A percentile compares a stretch with the other conserved stretches of the same genome.
phyloP scores from a whole-genome alignment of 2,329 filamentous ascomycete species.

The Tolypocladium inflatum region DNA sequence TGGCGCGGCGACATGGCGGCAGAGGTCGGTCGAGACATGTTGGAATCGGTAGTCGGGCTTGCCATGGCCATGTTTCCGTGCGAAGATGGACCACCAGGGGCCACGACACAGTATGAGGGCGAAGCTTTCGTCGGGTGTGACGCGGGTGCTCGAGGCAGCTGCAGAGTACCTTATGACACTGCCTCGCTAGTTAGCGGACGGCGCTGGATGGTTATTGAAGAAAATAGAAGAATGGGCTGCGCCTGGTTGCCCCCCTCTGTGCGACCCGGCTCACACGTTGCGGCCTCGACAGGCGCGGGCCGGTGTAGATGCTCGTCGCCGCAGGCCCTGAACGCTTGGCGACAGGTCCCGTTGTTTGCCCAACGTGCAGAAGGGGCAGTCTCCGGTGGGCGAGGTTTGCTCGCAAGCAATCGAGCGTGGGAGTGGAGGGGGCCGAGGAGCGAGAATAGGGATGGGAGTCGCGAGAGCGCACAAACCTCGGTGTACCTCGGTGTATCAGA shows the following conservation, averaged over 20 bases:
- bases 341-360: neutral
- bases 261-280: neutral
- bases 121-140: neutral
- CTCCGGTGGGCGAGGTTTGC: neutral
- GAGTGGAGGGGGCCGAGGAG: neutral
- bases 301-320: neutral
- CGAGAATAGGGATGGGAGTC: neutral
- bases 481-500: neutral
- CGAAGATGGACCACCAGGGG: neutral
- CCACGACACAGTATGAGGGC: neutral
- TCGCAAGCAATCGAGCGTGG: neutral
- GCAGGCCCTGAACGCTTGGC: neutral
- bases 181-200: neutral
- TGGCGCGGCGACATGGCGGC: conserved; percentile 22
- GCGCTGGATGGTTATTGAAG: neutral
- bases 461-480: neutral
- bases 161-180: neutral
- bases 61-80: conserved; percentile 11
- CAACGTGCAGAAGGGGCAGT: neutral
- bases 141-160: neutral
- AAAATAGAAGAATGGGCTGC: neutral
- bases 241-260: neutral
- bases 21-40: conserved; percentile 23
- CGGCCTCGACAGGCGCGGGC: neutral
- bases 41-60: conserved; percentile 13